Base-by-base conservation (phyloP, 177 flowering plant species). In the Vitis hybrid region DNA sequence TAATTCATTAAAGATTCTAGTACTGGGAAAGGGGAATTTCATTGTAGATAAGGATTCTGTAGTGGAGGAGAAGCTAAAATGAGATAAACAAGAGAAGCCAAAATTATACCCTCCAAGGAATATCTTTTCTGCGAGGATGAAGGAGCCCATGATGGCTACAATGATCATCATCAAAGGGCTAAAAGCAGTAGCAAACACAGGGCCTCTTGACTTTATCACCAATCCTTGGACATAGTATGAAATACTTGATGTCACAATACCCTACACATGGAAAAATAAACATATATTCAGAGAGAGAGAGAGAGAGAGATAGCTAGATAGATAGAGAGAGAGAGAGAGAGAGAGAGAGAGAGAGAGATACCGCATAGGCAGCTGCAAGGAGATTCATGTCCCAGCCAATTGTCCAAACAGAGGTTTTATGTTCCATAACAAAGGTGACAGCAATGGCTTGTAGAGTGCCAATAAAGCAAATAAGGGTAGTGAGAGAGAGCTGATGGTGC, bases 341-440 rank as follows among this genome's bases (percentile, higher is more conserved):
- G 67, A 59, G 32, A 57, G 60, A 66, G 74, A 56, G 64, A 34
- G 74, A 74, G 71, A 74, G 64, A 39, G 70, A 82, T 78, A 93
- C 98, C 76, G 96, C 89, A 73, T 91, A 93, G 69, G 97, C 94
- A 64, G 96, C 91, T 67, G 98, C 94, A 45, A 93, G 85, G 23
- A 93, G 89, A 75, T 86, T 86, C 89, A 88, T 86, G 80, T 93
- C 94, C 80, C 81, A 91, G 18, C 97, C 94, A 75, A 91, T 87
- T 39, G 69, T 56, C 97, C 98, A 93, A 14, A 75, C 93, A 51
- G 84, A 66, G 70, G 83, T 50, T 10, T 74, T 80, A 74, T 86
- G 93, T 56, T 93, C 98, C 92, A 86, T 85, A 1, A 86, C 92
- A 64, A 93, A 86, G 11, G 97, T 92, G 59, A 91, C 97, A 23